Evolutionary conservation across 176 grass and related monocot genomes (phyloP).

Genomic region (Paspalum vaginatum): DNA sequence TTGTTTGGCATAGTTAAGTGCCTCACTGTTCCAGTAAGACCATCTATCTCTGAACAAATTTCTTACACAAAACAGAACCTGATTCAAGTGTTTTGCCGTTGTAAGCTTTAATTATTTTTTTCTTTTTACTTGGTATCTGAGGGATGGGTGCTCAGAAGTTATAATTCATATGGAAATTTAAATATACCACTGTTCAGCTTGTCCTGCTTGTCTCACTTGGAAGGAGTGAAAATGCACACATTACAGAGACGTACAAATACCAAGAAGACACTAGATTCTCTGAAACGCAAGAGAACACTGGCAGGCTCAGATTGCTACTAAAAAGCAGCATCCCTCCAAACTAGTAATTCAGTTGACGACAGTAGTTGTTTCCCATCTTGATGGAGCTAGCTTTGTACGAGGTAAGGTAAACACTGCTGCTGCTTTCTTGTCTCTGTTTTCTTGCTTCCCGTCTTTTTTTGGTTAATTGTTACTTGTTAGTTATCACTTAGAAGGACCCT

Average conservation of each 20-base stretch:
- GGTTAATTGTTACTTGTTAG: too few relatives aligned
- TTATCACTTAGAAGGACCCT: too few relatives aligned
- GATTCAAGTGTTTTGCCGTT: neutral
- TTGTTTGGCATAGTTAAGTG: neutral
- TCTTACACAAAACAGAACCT: neutral
- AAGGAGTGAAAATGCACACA: neutral
- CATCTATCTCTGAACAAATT: neutral
- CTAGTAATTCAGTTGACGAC: neutral
- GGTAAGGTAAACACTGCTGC: neutral
- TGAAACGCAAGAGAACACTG: neutral
- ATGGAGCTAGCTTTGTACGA: neutral
- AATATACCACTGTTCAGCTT: neutral
- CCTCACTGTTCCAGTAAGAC: neutral
- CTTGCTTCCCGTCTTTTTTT: neutral
- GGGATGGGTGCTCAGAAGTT: neutral
- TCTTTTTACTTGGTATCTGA: neutral
- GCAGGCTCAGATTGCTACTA: neutral
- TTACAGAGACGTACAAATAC: neutral
- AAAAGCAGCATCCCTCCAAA: neutral
- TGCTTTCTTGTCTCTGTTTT: neutral
- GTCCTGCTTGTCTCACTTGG: neutral
- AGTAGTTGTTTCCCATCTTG: neutral
- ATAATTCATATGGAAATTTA: neutral
- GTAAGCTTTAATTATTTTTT: neutral
- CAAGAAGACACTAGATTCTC: too few relatives aligned